Evolutionary conservation across 495 filamentous ascomycete genomes (phyloP), one percentile per base, ranked within the genome.

Genomic region (Talaromyces trachyspermus): DNA sequence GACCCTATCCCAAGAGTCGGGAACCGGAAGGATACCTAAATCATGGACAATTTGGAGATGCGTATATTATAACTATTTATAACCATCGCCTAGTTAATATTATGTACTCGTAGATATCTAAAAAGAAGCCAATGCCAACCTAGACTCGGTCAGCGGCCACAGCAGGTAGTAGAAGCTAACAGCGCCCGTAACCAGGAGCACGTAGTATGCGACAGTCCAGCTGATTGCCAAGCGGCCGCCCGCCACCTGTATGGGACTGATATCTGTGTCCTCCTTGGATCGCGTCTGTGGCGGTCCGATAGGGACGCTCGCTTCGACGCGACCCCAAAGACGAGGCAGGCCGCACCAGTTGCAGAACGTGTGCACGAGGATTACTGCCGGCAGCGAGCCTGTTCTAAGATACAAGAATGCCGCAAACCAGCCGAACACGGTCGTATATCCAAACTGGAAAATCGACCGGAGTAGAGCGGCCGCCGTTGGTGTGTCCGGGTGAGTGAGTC

Each of bases 261-360:
- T 45, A 30, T 63, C 61, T 1, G 56, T 51, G 41, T 72, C 66
- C 12, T 73, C 68, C 43, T 77, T 78, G 5, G 62, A 66, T 27
- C 66, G 63, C 23, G 52, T 33, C 30, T 60, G 26, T 18, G 56
- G 60, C 38, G 60, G 60, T 7, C 55, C 61, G 5, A 66, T 53
- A 26, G 60, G 56, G 43, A 61, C 52, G 35, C 45, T 67, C 0
- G 63, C 62, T 53, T 81, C 74, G 1, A 95, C 80, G 3, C 79
- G 71, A 0, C 90, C 89, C 85, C 86, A 95, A 15, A 97, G 57
- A 9, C 85, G 72, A n/a, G 94, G 92, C 49, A 96, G 58, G 2
- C 92, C 91, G 74, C 85, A 81, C 75, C 79, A 87, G 58, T 98
- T 98, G 65, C 92, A 97, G 65, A 97, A 95, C 8, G 79, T 76